phyloP scores from a whole-genome alignment of 345 rosid species.

The Aquilaria malaccensis region DNA sequence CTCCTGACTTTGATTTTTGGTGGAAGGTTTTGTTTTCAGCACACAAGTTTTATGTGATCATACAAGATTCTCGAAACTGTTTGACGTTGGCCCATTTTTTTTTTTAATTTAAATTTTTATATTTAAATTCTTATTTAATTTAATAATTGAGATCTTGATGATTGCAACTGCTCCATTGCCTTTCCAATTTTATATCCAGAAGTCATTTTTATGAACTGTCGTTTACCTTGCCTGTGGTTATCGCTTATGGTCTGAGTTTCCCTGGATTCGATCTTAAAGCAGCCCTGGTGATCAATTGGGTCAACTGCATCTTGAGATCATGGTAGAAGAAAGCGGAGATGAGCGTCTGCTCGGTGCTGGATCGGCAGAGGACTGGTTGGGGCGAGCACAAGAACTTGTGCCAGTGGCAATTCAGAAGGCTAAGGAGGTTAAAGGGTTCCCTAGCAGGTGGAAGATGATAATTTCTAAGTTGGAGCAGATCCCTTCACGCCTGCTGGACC shows the following conservation, averaged over 20 bases:
- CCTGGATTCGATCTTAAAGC: slow-evolving; percentile 23
- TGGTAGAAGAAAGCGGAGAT: slow-evolving; percentile 40
- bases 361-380: slow-evolving; percentile 74
- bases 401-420: slow-evolving; percentile 56
- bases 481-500: slow-evolving; percentile 64
- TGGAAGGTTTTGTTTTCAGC: slow-evolving; percentile 41
- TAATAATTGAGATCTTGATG: slow-evolving; percentile 27
- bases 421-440: slow-evolving; percentile 56
- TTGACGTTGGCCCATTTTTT: slow-evolving; percentile 30
- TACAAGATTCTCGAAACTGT: slow-evolving; percentile 50
- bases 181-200: slow-evolving; percentile 25
- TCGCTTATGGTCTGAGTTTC: slow-evolving; percentile 17
- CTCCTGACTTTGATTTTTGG: slow-evolving; percentile 31
- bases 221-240: slow-evolving; percentile 22
- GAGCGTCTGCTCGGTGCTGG: slow-evolving; percentile 18
- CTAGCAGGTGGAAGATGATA: slow-evolving; percentile 84
- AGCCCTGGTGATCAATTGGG: slow-evolving; percentile 23
- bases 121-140: slow-evolving; percentile 18
- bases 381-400: slow-evolving; percentile 60
- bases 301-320: slow-evolving; percentile 20
- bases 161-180: slow-evolving; percentile 70
- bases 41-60: slow-evolving; percentile 39
- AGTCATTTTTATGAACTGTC: slow-evolving; percentile 11
- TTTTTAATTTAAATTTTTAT: slow-evolving; percentile 22
- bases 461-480: slow-evolving; percentile 76